phyloP scores from a whole-genome alignment of 176 grass and related monocot genomes.

The Musa acuminata region DNA sequence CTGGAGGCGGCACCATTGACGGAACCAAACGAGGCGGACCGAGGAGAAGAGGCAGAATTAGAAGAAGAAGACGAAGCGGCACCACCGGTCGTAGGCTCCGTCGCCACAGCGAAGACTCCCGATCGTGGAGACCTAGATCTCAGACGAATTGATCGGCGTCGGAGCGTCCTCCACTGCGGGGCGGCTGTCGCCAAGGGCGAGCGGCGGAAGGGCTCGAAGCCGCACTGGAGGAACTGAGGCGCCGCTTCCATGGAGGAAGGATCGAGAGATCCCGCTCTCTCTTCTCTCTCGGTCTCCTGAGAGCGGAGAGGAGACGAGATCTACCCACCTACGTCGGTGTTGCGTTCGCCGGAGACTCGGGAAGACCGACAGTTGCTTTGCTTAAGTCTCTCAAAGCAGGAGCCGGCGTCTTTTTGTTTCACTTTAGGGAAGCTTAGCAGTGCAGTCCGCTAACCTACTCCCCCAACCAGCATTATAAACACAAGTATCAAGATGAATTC shows the following conservation, averaged over 20 bases:
- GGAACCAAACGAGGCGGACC: neutral
- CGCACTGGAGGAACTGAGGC: slow-evolving; percentile 59
- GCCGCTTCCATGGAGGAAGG: slow-evolving; percentile 43
- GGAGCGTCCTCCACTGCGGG: neutral
- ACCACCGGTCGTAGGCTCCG: slow-evolving; percentile 36
- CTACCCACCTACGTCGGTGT: neutral
- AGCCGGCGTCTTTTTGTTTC: too few species aligned
- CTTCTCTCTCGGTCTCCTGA: neutral
- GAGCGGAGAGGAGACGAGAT: neutral
- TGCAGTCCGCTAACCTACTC: neutral
- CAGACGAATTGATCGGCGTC: neutral
- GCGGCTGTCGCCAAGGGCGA: slow-evolving; percentile 6
- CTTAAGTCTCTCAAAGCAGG: too few species aligned
- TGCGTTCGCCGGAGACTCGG: neutral
- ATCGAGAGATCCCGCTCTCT: neutral
- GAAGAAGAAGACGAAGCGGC: neutral
- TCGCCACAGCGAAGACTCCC: slow-evolving; percentile 57
- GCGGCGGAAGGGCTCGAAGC: slow-evolving; percentile 38
- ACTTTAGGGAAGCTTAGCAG: too few species aligned
- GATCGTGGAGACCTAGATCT: neutral
- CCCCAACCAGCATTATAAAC: neutral
- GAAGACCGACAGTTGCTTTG: too few species aligned
- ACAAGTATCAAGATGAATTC: too few species aligned
- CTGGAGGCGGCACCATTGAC: slow-evolving; percentile 35
- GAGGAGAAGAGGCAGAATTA: neutral